Evolutionary conservation across 2,329 filamentous ascomycete genomes (phyloP).

Genomic region (Botrytis tulipae): DNA sequence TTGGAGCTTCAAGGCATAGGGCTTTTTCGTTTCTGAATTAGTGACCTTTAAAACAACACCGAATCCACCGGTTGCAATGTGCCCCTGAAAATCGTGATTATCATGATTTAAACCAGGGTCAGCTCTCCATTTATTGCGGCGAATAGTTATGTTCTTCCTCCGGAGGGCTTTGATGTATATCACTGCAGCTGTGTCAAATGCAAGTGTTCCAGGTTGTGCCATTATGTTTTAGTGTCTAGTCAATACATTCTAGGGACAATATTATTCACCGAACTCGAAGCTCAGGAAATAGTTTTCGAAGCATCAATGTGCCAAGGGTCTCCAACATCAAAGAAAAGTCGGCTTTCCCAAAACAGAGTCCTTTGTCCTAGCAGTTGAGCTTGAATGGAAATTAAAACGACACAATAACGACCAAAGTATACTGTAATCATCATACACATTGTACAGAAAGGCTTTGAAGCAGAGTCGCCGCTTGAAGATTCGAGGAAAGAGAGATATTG

Average conservation of each 20-base stretch:
- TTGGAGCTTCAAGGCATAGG: constrained; percentile 13
- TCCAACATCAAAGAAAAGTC: not conserved
- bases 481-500: not conserved
- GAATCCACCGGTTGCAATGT: not conserved
- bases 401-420: not conserved
- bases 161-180: not conserved
- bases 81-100: not conserved
- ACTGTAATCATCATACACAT: not conserved
- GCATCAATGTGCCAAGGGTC: not conserved
- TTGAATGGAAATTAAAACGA: not conserved
- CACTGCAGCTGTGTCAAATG: not conserved
- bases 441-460: not conserved
- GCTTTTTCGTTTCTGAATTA: not conserved
- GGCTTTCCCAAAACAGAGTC: not conserved
- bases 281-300: not conserved
- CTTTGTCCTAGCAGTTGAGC: not conserved
- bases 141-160: not conserved
- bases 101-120: not conserved
- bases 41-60: not conserved
- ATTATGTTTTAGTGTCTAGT: not conserved
- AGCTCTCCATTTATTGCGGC: constrained; percentile 7
- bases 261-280: not conserved
- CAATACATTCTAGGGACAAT: not conserved
- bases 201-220: not conserved
- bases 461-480: too few species aligned